Evolutionary conservation across 164 flowering plant genomes (phyloP), one percentile per base, ranked within the genome.

Genomic region (Tetrastigma voinierianum): DNA sequence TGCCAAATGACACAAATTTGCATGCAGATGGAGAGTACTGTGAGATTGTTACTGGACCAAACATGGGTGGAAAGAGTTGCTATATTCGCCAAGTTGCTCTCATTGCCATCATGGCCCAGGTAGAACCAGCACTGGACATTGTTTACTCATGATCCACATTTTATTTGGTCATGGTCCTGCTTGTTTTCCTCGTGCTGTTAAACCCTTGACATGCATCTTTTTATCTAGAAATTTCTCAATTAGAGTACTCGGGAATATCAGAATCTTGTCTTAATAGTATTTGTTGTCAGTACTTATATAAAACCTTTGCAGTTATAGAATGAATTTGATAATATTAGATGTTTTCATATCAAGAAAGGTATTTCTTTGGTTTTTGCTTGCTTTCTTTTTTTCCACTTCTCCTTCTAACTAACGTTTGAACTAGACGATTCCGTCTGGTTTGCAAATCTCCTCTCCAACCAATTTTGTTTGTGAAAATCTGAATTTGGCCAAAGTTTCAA

Each of bases 51-150:
- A 95, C 97, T 14, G 97, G 96, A 66, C 98, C 97, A 59, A 95
- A 95, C 69, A 95, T 95, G 98, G 97, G 98, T 57, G 98, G 98
- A 67, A 95, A 95, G 81, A 95, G 97, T 78, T 92, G 98, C 81
- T 92, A 95, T 75, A 92, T 95, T 78, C 96, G 94, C 49, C 98
- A 95, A 81, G 98, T 95, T 77, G 98, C 98, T 77, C 88, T 95
- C 51, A 82, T 95, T 73, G 75, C 83, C 64, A 75, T 92, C 51
- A 91, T 95, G 96, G 96, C 97, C 76, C 97, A 95, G 97, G 98
- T 94, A 77, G 47, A 51, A 17, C 45, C 40, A 58, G 15, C 40
- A 24, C 47, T 32, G 11, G 23, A 43, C 20, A 2, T 5, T 59
- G 17, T 25, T 25, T 25, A 7, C 40, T 25, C 40, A 25, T 25